Evolutionary conservation across 2,329 filamentous ascomycete genomes (phyloP).

Genomic region (Verticillium tricorpus): DNA sequence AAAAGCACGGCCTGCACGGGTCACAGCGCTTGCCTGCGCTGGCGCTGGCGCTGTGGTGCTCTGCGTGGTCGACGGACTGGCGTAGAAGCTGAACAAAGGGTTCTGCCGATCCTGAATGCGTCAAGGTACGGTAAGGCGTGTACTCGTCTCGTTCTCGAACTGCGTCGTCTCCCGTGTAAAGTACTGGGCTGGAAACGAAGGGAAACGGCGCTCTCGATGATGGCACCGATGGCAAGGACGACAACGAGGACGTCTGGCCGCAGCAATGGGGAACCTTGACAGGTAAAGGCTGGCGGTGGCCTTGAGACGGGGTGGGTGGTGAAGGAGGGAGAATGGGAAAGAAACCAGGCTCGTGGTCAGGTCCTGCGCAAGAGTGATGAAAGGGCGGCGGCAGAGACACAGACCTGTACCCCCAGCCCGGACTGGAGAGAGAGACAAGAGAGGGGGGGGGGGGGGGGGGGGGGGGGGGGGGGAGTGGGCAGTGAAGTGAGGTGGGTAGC

Average conservation of each 20-base stretch:
- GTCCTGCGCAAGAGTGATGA: constrained; percentile 3
- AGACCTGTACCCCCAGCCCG: constrained; percentile 1
- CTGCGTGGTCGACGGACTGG: background rate
- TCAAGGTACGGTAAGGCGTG: background rate
- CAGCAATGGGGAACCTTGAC: background rate
- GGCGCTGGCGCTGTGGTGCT: background rate
- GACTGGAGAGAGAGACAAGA: constrained; percentile 8
- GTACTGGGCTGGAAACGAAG: background rate
- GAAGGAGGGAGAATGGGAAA: constrained; percentile 6
- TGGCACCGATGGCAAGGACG: background rate
- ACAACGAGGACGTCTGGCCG: background rate
- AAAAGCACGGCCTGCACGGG: background rate
- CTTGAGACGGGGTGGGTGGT: background rate
- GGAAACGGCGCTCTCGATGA: background rate
- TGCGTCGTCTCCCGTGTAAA: background rate
- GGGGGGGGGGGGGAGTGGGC: constrained; percentile 13
- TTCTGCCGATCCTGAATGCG: background rate
- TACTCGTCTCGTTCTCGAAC: background rate
- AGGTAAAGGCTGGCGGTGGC: background rate
- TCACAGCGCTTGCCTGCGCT: background rate
- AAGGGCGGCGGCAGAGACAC: constrained; percentile 3
- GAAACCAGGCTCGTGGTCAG: background rate
- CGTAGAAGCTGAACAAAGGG: background rate
- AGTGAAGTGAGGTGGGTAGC: constrained; percentile 3
- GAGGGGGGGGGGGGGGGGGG: constrained; percentile 13